Conservation (phyloP, 139 green algal species). For the Eudorina sp. region DNA sequence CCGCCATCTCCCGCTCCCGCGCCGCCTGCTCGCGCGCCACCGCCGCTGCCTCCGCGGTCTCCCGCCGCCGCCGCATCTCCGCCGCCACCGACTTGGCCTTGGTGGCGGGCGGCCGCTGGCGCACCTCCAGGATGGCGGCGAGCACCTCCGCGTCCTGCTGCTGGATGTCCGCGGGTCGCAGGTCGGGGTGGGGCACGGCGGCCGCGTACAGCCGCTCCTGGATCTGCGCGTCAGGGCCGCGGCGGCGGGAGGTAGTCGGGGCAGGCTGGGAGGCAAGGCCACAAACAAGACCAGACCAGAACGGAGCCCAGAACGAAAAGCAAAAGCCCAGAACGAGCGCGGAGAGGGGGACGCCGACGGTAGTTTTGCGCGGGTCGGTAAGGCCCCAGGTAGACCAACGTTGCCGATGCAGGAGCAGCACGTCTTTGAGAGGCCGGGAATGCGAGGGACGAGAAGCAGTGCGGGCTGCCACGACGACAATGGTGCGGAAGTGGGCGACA, state of each 20-base stretch:
- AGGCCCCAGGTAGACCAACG: no score
- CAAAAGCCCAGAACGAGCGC: no score
- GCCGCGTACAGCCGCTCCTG: slow-evolving; percentile 33
- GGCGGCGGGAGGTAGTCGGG: neutral
- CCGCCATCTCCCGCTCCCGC: slow-evolving; percentile 26
- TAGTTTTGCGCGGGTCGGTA: no score
- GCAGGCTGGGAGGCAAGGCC: no score
- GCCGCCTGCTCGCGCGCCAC: slow-evolving; percentile 8
- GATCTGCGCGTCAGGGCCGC: neutral
- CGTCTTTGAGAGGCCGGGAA: no score
- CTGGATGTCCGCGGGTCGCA: neutral
- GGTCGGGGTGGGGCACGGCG: slow-evolving; percentile 10
- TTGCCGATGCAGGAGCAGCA: no score
- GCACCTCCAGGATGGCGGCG: slow-evolving; percentile 16
- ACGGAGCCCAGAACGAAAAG: no score
- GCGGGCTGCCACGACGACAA: no score
- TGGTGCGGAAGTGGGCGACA: no score
- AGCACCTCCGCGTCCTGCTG: slow-evolving; percentile 26
- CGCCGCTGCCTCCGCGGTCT: slow-evolving; percentile 39
- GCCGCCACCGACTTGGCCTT: neutral
- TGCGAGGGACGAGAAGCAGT: no score
- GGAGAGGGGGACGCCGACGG: no score
- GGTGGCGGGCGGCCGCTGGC: neutral
- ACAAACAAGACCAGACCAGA: no score
- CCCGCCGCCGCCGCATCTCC: slow-evolving; percentile 25